Percentiles rank a stretch among this genome's conserved stretches.
Conservation (phyloP, 1,284 basidiomycete species). For the Tylopilus microsporus region DNA sequence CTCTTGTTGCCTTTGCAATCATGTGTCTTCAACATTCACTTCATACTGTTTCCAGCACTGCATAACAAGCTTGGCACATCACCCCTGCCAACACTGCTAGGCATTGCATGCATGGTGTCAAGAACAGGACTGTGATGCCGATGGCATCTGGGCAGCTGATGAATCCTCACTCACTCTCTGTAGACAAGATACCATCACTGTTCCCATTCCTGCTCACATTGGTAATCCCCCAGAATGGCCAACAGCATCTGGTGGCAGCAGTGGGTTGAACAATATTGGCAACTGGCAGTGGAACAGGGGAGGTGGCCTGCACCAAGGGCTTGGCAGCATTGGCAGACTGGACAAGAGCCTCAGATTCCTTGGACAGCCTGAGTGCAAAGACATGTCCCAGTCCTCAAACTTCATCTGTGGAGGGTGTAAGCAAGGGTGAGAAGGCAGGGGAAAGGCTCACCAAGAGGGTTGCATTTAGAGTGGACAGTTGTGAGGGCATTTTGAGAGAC, state of each 20-base stretch:
- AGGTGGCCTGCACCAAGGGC: slow-evolving; percentile 47
- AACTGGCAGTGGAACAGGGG: slow-evolving; percentile 56
- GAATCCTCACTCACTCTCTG: slow-evolving; percentile 73
- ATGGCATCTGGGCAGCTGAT: slow-evolving; percentile 63
- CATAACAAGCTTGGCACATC: slow-evolving; percentile 71
- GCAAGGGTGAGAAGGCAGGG: not conserved
- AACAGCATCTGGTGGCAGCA: slow-evolving; percentile 31
- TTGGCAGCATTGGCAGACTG: slow-evolving; percentile 50
- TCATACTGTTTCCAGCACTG: slow-evolving; percentile 28
- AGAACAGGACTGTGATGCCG: slow-evolving; percentile 37
- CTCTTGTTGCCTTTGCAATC: too few species aligned
- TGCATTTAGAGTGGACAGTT: slow-evolving; percentile 18
- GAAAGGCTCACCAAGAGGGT: slow-evolving; percentile 16
- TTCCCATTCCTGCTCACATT: slow-evolving; percentile 72
- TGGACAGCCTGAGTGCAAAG: slow-evolving; percentile 52
- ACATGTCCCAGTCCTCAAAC: slow-evolving; percentile 50
- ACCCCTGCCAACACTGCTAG: slow-evolving; percentile 52
- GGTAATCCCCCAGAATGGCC: slow-evolving; percentile 30
- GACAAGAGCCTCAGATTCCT: slow-evolving; percentile 61
- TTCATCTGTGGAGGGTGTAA: slow-evolving; percentile 41
- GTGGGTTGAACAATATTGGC: slow-evolving; percentile 39
- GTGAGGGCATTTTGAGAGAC: slow-evolving; percentile 13
- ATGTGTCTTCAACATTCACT: too few species aligned
- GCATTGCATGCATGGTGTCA: slow-evolving; percentile 32
- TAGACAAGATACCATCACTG: slow-evolving; percentile 77